Evolutionary conservation across 441 rosid species (phyloP).

Genomic region (Breynia disticha): DNA sequence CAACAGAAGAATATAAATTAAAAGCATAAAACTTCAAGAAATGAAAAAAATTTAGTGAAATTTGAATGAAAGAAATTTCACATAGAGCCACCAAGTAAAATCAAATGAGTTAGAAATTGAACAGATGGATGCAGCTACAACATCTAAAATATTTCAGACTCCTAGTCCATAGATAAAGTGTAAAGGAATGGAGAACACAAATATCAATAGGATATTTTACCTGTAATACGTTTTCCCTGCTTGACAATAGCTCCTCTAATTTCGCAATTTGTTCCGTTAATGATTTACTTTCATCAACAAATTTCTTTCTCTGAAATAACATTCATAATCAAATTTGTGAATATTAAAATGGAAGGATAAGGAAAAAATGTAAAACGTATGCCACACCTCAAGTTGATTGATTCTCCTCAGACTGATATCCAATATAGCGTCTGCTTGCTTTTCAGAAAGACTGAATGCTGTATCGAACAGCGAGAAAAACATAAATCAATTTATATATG

Average conservation of each 20-base stretch:
- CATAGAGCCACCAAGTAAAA: too few species aligned
- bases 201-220: constrained; percentile 23
- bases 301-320: constrained; percentile 59
- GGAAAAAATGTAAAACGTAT: background rate
- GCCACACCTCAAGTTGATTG: constrained; percentile 68
- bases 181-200: background rate
- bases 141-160: background rate
- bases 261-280: constrained; percentile 63
- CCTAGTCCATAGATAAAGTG: background rate
- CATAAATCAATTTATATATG: background rate
- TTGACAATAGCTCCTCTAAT: constrained; percentile 65
- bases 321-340: background rate
- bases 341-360: background rate
- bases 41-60: too few species aligned
- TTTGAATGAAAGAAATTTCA: too few species aligned
- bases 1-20: too few species aligned
- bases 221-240: constrained; percentile 62
- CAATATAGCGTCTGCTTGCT: constrained; percentile 86
- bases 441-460: constrained; percentile 72
- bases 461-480: constrained; percentile 13
- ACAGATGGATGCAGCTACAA: background rate
- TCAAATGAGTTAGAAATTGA: too few species aligned
- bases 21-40: too few species aligned
- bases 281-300: constrained; percentile 58
- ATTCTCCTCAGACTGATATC: constrained; percentile 79